Evolutionary conservation across 352 stramenopile species (phyloP), one percentile per base, ranked within the genome.

Genomic region (Globisporangium nagaii): DNA sequence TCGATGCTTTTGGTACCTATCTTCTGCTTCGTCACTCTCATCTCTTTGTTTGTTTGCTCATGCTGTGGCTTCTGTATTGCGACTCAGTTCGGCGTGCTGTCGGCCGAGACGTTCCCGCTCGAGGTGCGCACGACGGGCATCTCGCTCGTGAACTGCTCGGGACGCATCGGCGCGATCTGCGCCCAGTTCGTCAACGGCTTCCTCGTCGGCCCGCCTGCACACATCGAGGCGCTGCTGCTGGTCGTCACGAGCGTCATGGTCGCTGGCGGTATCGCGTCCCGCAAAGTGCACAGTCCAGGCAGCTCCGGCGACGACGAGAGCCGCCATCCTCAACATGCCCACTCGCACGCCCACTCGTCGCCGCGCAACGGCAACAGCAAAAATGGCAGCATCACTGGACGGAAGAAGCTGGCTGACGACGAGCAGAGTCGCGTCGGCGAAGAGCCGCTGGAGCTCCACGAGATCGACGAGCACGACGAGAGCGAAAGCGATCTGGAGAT

Each of bases 151-250:
- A 96, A 92, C 52, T 89, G 87, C 35, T 85, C 74, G 2, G 92
- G 90, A 9, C 74, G 89, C 22, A 62, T 97, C 43, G 92, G 89
- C 42, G 89, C 88, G 9, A 96, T 98, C 63, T 62, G 85, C 36
- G 83, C 89, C 9, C 92, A 98, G 65, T 96, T 96, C 53, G 85
- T 95, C 20, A 95, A 96, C 45, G 88, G 86, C 2, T 90, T 82
- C 40, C 74, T 96, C 27, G 84, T 96, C 53, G 79, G 77, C 2
- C 75, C 79, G 17, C 75, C 80, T 17, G 70, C 87, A 31, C 86
- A 93, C 50, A 66, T 96, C 4, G 71, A 74, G 25, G 65, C 88
- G n/a, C 52, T 96, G 41, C 60, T 96, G 8, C 51, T 90, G 22
- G 76, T 94, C 22, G 86, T 86, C n/a, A 79, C 81, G 13, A 76